Conservation (phyloP, 1,139 yeast genomes). For the Taphrina confusa region DNA sequence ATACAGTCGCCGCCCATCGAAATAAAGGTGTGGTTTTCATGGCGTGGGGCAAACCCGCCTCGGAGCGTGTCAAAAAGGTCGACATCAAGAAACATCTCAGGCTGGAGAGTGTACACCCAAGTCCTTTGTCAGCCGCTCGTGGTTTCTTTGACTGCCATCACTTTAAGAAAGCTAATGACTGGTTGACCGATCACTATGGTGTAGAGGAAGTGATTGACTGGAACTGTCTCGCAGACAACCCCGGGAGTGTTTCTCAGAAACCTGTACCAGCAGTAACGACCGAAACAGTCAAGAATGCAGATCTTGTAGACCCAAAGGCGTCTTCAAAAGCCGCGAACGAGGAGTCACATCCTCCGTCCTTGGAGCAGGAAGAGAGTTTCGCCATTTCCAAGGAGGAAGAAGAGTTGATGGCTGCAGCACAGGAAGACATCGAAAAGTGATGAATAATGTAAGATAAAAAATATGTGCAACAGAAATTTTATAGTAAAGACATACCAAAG, state of each 20-base stretch:
- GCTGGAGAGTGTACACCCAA: slow-evolving; percentile 83
- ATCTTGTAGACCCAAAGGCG: background rate
- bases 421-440: background rate
- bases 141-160: slow-evolving; percentile 78
- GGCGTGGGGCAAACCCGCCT: slow-evolving; percentile 97
- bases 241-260: too few relatives aligned
- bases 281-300: background rate
- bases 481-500: slow-evolving; percentile 15
- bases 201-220: slow-evolving; percentile 62
- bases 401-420: slow-evolving; percentile 25
- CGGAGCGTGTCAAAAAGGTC: slow-evolving; percentile 59
- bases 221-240: slow-evolving; percentile 46
- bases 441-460: background rate
- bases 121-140: slow-evolving; percentile 85
- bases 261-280: too few relatives aligned
- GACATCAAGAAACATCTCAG: slow-evolving; percentile 50
- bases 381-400: slow-evolving; percentile 12
- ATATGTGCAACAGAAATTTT: background rate
- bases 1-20: slow-evolving; percentile 52
- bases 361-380: slow-evolving; percentile 18
- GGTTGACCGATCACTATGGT: slow-evolving; percentile 59
- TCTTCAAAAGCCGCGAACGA: background rate
- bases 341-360: background rate
- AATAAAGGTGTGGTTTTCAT: slow-evolving; percentile 66
- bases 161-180: slow-evolving; percentile 69